phyloP scores from a whole-genome alignment of 164 flowering plant genomes.

The Umbilicus rupestris region DNA sequence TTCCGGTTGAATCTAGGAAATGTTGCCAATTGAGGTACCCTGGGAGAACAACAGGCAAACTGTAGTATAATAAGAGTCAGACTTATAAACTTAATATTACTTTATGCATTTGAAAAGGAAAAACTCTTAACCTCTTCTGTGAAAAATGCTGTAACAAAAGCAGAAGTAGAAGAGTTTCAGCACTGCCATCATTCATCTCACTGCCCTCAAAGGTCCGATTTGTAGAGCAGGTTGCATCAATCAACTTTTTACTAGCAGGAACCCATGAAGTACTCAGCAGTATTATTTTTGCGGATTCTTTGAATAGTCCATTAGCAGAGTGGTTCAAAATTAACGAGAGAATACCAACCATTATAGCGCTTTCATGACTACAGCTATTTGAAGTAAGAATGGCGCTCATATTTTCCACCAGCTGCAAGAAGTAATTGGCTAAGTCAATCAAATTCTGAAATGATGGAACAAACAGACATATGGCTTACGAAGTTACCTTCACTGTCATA shows the following conservation, averaged over 20 bases:
- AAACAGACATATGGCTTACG: background rate
- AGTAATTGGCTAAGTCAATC: conserved; percentile 8
- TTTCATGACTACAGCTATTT: conserved; percentile 35
- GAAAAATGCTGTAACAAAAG: conserved; percentile 52
- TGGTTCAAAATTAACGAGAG: conserved; percentile 63
- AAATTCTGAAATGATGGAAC: conserved; percentile 5
- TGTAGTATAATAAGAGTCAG: conserved; percentile 25
- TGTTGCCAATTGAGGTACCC: conserved; percentile 41
- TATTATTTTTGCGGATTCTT: conserved; percentile 60
- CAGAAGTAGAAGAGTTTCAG: conserved; percentile 37
- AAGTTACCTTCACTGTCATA: conserved; percentile 52
- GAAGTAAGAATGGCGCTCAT: conserved; percentile 19
- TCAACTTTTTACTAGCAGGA: conserved; percentile 24
- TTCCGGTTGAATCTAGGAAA: conserved; percentile 28
- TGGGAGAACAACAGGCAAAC: conserved; percentile 45
- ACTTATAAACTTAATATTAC: conserved; percentile 4
- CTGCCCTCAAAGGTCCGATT: conserved; percentile 53
- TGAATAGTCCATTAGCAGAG: conserved; percentile 40
- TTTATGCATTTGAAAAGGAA: background rate
- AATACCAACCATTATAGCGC: conserved; percentile 36
- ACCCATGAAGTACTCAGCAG: conserved; percentile 38
- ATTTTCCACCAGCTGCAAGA: conserved; percentile 52
- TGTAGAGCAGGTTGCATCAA: conserved; percentile 43
- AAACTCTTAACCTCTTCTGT: conserved; percentile 53
- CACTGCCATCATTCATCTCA: conserved; percentile 47